Evolutionary conservation across 495 filamentous ascomycete genomes (phyloP), one percentile per base, ranked within the genome.

Genomic region (Aspergillus mulundensis): DNA sequence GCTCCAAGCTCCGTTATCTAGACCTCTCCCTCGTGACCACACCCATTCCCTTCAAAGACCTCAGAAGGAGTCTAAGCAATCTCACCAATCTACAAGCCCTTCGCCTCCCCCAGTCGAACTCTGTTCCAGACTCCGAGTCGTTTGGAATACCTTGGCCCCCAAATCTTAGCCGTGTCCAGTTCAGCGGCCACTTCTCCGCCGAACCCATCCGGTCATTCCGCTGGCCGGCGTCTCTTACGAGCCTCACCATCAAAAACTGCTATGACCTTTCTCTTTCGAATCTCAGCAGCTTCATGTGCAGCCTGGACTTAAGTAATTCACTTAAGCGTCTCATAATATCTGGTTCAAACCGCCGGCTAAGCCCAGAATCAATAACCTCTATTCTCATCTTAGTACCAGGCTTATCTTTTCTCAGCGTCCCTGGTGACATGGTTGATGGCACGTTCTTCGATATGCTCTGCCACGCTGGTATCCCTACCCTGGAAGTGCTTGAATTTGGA

Each of bases 11-110:
- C 8, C 66, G 66, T 5, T 39, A 69, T 39, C 73, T 90, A 23
- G 81, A 90, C 59, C 72, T 90, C 30, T 78, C 75, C 14, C 77
- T 87, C 20, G 77, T 88, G 18, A 70, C 68, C 7, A 81, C 84
- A 32, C 67, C 73, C 0, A 74, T 88, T 18, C 65, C 66, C 5
- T 77, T 84, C 49, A 60, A 70, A 25, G 61, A 70, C 18, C 70
- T 89, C 11, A 79, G 84, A 57, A 74, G 77, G 46, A 72, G 84
- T 2, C 59, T 86, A 20, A 67, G 73, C 28, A 64, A 72, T 16
- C 73, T 89, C 20, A 24, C 59, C 8, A 60, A 76, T 24, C 75
- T 88, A 14, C 59, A 66, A 23, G 71, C 64, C 4, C 69, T 90
- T 5, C 74, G 75, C 34, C 76, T 88, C 41, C 86, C 86, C 2